Evolutionary conservation across 257 asterid genomes (phyloP).

Genomic region (Ocimum tenuiflorum): DNA sequence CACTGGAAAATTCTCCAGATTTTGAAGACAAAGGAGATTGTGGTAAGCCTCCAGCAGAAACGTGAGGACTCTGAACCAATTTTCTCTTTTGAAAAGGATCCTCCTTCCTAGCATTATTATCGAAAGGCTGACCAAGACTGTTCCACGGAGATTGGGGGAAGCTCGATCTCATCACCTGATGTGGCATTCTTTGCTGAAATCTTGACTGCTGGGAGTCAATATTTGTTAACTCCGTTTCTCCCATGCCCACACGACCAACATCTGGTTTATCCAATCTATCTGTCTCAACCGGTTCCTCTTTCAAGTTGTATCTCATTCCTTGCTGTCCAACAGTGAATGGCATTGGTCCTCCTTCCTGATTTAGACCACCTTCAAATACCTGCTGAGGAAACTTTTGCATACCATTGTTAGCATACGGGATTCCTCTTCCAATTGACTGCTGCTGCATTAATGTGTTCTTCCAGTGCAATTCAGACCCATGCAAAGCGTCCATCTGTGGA

Average conservation of each 20-base stretch:
- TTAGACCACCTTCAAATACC: slow-evolving; percentile 57
- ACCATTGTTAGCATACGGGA: slow-evolving; percentile 49
- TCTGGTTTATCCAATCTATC: slow-evolving; percentile 65
- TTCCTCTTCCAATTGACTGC: slow-evolving; percentile 49
- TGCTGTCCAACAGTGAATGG: slow-evolving; percentile 64
- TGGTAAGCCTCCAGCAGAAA: slow-evolving; percentile 86
- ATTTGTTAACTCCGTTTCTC: slow-evolving; percentile 46
- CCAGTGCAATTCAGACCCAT: slow-evolving; percentile 72
- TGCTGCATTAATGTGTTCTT: slow-evolving; percentile 67
- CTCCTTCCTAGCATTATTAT: slow-evolving; percentile 61
- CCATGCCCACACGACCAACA: slow-evolving; percentile 42
- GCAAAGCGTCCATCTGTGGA: slow-evolving; percentile 51
- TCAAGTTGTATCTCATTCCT: slow-evolving; percentile 67
- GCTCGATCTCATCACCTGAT: slow-evolving; percentile 53
- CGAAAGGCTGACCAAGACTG: slow-evolving; percentile 62
- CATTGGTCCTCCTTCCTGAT: slow-evolving; percentile 57
- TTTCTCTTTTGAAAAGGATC: slow-evolving; percentile 71
- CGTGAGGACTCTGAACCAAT: slow-evolving; percentile 80
- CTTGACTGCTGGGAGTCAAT: slow-evolving; percentile 59
- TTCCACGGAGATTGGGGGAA: slow-evolving; percentile 76
- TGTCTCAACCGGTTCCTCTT: slow-evolving; percentile 82
- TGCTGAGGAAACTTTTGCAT: slow-evolving; percentile 68
- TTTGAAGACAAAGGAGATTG: slow-evolving; percentile 96
- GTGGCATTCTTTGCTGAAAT: slow-evolving; percentile 63
- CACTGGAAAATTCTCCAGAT: slow-evolving; percentile 91